Evolutionary conservation across 2,329 filamentous ascomycete genomes (phyloP).

Genomic region (Cercospora zeina): DNA sequence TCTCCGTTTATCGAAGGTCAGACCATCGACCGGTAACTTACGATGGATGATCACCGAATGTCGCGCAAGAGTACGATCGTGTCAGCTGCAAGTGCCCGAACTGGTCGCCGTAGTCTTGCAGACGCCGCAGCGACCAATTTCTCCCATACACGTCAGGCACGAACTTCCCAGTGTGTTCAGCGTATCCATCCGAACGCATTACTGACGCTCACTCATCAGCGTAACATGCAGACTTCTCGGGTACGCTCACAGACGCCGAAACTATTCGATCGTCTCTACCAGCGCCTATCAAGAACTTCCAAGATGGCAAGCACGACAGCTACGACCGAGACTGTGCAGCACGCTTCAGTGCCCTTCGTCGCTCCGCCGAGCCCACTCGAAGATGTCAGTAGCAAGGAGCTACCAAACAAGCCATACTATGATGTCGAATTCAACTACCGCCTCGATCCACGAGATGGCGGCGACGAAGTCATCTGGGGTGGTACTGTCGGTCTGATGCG

Average conservation of each 20-base stretch:
- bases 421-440: slow-evolving; percentile 20
- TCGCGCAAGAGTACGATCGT: not conserved
- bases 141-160: not conserved
- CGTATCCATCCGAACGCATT: not conserved
- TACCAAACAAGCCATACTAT: slow-evolving; percentile 4
- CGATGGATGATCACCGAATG: not conserved
- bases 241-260: slow-evolving; percentile 1
- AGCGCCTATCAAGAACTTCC: not conserved
- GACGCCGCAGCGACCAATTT: slow-evolving; percentile 1
- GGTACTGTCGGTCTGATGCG: slow-evolving; percentile 18
- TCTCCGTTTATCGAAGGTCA: not conserved
- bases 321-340: slow-evolving; percentile 6
- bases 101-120: not conserved
- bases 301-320: slow-evolving; percentile 8
- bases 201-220: not conserved
- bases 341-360: not conserved
- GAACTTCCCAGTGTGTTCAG: not conserved
- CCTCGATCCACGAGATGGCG: slow-evolving; percentile 19
- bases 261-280: not conserved
- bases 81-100: slow-evolving; percentile 4
- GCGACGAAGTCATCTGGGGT: slow-evolving; percentile 18
- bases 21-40: not conserved
- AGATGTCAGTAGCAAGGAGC: not conserved
- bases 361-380: slow-evolving; percentile 6
- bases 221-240: not conserved